Conservation (phyloP, 2,329 filamentous ascomycete species). For the Lecanicillium sp. region DNA sequence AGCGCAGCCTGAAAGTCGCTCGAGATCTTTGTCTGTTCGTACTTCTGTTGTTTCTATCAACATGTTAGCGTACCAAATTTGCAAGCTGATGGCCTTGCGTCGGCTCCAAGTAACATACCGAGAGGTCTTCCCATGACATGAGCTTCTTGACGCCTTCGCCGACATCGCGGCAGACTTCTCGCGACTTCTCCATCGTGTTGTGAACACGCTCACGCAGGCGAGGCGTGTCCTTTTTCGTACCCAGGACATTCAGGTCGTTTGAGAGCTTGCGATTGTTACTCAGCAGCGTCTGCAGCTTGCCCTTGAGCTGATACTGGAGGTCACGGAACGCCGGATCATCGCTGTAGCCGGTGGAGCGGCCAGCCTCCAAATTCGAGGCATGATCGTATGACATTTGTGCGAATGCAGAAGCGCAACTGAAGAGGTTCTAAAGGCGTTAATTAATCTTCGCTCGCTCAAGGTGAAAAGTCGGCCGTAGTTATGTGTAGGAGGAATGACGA, state of each 20-base stretch:
- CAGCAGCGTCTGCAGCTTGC: conserved; percentile 81
- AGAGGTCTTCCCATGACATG: conserved; percentile 77
- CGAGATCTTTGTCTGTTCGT: conserved; percentile 90
- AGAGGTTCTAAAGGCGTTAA: too few relatives aligned
- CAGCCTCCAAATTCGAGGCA: conserved; percentile 72
- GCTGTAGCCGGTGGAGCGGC: conserved; percentile 68
- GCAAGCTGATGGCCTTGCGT: background rate
- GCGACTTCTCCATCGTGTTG: conserved; percentile 77
- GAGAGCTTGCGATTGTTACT: conserved; percentile 79
- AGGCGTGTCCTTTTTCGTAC: conserved; percentile 85
- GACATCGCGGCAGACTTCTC: conserved; percentile 79
- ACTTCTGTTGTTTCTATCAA: conserved; percentile 80
- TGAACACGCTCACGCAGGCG: conserved; percentile 86
- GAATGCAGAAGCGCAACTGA: background rate
- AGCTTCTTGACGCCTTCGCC: conserved; percentile 92
- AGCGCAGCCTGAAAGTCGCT: conserved; percentile 86
- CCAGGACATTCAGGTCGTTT: conserved; percentile 76
- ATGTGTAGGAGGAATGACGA: conserved; percentile 13
- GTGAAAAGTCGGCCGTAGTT: conserved; percentile 1
- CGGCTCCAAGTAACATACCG: conserved; percentile 41
- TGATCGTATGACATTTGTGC: conserved; percentile 80
- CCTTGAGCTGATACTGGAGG: conserved; percentile 74
- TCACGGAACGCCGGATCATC: conserved; percentile 90
- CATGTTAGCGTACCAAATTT: background rate
- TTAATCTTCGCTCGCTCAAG: background rate